phyloP scores from a whole-genome alignment of 2,329 filamentous ascomycete species.

The Plenodomus lindquistii region DNA sequence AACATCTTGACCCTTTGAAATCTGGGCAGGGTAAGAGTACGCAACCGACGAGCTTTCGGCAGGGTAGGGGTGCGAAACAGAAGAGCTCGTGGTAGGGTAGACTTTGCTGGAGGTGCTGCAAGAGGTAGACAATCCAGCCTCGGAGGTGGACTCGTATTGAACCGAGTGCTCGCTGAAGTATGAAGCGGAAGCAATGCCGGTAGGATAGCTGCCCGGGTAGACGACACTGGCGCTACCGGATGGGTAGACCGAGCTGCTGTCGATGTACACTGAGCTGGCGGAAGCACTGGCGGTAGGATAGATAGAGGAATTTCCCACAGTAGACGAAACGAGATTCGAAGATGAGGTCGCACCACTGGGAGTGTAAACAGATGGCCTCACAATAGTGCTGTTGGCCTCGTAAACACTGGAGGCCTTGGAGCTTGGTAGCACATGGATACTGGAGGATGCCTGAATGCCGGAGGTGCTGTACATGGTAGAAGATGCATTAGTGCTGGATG shows the following conservation, averaged over 20 bases:
- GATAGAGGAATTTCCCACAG: not conserved
- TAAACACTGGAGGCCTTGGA: not conserved
- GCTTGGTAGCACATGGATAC: not conserved
- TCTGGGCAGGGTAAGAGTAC: not conserved
- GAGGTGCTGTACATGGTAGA: not conserved
- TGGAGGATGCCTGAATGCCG: constrained; percentile 3
- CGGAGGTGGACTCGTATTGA: constrained; percentile 13
- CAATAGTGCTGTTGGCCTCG: not conserved
- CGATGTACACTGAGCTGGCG: not conserved
- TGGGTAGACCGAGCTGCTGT: constrained; percentile 7
- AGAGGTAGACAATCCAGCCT: constrained; percentile 15
- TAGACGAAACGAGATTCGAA: not conserved
- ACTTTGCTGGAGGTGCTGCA: constrained; percentile 16
- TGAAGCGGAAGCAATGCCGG: not conserved
- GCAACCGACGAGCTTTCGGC: constrained; percentile 1
- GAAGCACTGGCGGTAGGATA: constrained; percentile 2
- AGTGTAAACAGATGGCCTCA: not conserved
- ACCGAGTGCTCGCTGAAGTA: constrained; percentile 1
- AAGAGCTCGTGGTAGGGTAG: constrained; percentile 9
- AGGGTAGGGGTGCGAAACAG: constrained; percentile 7
- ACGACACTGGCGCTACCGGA: not conserved
- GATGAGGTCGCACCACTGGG: not conserved
- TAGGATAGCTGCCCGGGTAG: not conserved
- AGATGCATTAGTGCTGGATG: constrained; percentile 3
- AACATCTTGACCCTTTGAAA: constrained; percentile 4